Evolutionary conservation across 2,329 filamentous ascomycete species (phyloP).

Genomic region (Fusarium sp.): DNA sequence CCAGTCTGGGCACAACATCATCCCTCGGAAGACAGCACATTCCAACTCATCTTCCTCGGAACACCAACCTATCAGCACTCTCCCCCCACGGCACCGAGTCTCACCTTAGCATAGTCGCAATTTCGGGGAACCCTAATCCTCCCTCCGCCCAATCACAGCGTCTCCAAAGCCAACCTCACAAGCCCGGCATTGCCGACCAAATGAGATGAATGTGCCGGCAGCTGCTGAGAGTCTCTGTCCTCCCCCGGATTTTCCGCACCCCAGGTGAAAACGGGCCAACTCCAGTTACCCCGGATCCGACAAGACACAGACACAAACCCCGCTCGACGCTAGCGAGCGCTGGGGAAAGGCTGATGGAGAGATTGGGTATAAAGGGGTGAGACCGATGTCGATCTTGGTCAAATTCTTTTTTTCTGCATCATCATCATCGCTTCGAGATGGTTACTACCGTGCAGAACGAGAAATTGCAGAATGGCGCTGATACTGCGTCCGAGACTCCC

Average conservation of each 20-base stretch:
- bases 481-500: neutral
- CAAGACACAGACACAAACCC: neutral
- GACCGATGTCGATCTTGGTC: neutral
- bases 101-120: neutral
- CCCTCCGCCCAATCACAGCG: neutral
- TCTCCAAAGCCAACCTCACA: neutral
- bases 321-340: neutral
- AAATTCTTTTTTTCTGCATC: neutral
- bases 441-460: neutral
- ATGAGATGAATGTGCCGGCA: slow-evolving; percentile 16
- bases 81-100: neutral
- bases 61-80: neutral
- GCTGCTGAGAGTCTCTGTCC: neutral
- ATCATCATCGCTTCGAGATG: neutral
- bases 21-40: neutral
- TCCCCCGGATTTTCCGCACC: neutral
- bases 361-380: neutral
- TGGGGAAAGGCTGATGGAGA: neutral
- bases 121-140: neutral
- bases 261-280: neutral
- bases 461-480: slow-evolving; percentile 8
- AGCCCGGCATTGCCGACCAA: too few species aligned
- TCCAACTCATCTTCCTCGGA: slow-evolving; percentile 1
- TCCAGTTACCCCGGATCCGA: slow-evolving; percentile 11
- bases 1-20: neutral